Evolutionary conservation across 345 rosid genomes (phyloP).

Genomic region (Salix viminalis): DNA sequence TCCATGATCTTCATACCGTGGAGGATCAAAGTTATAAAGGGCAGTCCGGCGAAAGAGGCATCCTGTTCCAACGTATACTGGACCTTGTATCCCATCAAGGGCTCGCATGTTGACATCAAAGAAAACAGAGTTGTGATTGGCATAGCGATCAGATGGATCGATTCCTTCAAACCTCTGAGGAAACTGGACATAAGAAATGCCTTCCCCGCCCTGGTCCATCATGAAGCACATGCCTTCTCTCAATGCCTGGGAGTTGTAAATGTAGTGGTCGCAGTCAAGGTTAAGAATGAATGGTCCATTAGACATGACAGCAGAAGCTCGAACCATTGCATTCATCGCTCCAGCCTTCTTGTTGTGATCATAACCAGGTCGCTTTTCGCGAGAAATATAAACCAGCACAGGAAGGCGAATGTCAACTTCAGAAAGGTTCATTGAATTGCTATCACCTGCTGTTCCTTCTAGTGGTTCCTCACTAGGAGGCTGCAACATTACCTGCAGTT

Average conservation of each 20-base stretch:
- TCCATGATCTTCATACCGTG: conserved; percentile 25
- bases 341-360: conserved; percentile 94
- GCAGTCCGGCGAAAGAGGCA: conserved; percentile 83
- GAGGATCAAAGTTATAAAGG: conserved; percentile 73
- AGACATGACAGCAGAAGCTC: conserved; percentile 80
- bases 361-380: conserved; percentile 81
- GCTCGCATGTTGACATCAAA: conserved; percentile 76
- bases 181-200: conserved; percentile 64
- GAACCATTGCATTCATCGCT: conserved; percentile 84
- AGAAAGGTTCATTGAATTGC: conserved; percentile 40
- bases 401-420: conserved; percentile 78
- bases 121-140: conserved; percentile 81
- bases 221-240: conserved; percentile 88
- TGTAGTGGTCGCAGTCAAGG: conserved; percentile 81
- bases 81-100: conserved; percentile 88
- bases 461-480: conserved; percentile 55
- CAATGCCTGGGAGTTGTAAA: conserved; percentile 61
- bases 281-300: conserved; percentile 85
- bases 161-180: conserved; percentile 91
- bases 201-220: conserved; percentile 72
- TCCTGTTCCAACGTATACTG: conserved; percentile 81
- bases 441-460: conserved; percentile 29
- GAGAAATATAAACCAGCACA: conserved; percentile 73
- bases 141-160: conserved; percentile 78
- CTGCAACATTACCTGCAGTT: conserved; percentile 62